Evolutionary conservation across 164 flowering plant species (phyloP).

Genomic region (Nymphaea colorata): DNA sequence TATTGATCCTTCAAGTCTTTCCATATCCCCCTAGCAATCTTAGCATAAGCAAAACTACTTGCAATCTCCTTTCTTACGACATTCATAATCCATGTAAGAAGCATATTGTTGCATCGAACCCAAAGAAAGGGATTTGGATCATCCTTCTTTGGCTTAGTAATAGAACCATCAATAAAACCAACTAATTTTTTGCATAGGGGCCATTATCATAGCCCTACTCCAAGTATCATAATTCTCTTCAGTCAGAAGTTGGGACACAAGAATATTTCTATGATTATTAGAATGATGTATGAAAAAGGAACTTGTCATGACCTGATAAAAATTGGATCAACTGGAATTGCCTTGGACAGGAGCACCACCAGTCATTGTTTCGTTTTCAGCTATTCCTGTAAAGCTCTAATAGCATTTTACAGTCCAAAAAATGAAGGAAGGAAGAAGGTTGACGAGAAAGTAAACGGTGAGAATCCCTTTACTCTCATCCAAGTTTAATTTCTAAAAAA

Average conservation of each 20-base stretch:
- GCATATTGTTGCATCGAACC: neutral
- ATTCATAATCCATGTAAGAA: constrained; percentile 1
- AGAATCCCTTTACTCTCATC: no score
- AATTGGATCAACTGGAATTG: no score
- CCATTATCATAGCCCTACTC: neutral
- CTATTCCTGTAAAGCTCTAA: no score
- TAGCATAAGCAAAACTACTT: constrained; percentile 1
- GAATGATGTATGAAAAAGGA: constrained; percentile 1
- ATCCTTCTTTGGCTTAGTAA: neutral
- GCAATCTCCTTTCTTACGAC: neutral
- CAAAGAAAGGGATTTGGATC: neutral
- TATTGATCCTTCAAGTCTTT: neutral
- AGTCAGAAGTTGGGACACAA: constrained; percentile 1
- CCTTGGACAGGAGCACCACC: no score
- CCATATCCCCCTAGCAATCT: neutral
- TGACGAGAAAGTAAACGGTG: no score
- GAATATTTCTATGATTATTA: neutral
- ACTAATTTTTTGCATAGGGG: neutral
- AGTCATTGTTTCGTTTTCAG: no score
- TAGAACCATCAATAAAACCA: neutral
- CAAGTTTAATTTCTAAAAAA: no score
- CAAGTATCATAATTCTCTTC: neutral
- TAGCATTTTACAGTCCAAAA: no score
- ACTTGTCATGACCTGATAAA: no score
- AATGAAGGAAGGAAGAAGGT: no score